Evolutionary conservation across 495 filamentous ascomycete genomes (phyloP), one percentile per base, ranked within the genome.

Genomic region (Xylaria bambusicola): DNA sequence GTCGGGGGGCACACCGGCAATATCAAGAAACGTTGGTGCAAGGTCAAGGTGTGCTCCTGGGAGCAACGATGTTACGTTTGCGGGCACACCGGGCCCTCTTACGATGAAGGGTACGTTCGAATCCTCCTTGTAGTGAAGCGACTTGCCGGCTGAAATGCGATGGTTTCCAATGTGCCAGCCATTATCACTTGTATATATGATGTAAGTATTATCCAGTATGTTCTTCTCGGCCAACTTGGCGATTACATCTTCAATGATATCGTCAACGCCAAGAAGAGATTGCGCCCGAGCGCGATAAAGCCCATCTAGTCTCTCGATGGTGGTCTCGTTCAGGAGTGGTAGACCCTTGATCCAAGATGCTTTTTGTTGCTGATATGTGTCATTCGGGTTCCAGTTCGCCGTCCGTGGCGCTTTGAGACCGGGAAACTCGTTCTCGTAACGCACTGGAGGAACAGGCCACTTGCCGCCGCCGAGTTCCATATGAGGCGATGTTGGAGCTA

Each of bases 131-230:
- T 77, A 86, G 0, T 79, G 80, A 31, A 80, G 80, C 9, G 77
- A 72, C 66, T 87, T 86, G 0, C 84, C 84, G 2, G 83, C 82
- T 6, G 77, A 76, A 5, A 86, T 56, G 9, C 84, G 77, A 58
- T 86, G 83, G 52, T 86, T 83, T 13, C 83, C 82, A 56, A 86
- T 82, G 59, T 86, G 82, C 66, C 82, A 87, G 0, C 84, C 84
- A 54, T 86, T 86, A 58, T 86, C 84, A 0, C 77, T 80, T 1
- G 82, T 82, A 61, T 81, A 86, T 54, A 87, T 75, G 33, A 87
- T 79, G 26, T 58, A 66, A 2, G 84, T 86, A 52, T 86, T 80
- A 23, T 85, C 78, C 6, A 84, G 58, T 42, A 80, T 61, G 24
- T 67, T 76, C 31, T 75, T 74, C 13, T 75, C 64, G 24, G 81